phyloP scores from a whole-genome alignment of 2,329 filamentous ascomycete genomes.

The Diaporthe vaccinii region DNA sequence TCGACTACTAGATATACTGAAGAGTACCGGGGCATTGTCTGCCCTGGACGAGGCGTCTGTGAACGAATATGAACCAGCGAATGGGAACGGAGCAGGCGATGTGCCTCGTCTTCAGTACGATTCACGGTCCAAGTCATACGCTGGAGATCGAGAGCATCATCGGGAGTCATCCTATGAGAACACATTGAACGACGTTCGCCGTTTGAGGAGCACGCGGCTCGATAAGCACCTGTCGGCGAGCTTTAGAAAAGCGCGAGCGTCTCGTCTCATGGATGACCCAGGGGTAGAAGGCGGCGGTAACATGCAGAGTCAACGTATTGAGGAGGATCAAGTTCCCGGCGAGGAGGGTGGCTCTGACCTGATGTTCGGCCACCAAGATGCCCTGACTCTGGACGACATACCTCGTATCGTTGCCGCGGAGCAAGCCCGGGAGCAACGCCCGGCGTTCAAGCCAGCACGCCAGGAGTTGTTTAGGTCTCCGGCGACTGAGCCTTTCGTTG shows the following conservation, averaged over 20 bases:
- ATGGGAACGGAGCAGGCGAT: slow-evolving; percentile 67
- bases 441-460: slow-evolving; percentile 78
- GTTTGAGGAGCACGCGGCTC: slow-evolving; percentile 90
- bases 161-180: slow-evolving; percentile 90
- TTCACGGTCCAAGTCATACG: slow-evolving; percentile 80
- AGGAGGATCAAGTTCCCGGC: slow-evolving; percentile 81
- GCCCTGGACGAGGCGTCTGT: slow-evolving; percentile 80
- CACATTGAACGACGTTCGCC: slow-evolving; percentile 93
- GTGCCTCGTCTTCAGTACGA: slow-evolving; percentile 72
- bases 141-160: slow-evolving; percentile 72
- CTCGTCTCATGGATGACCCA: slow-evolving; percentile 91
- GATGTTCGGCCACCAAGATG: slow-evolving; percentile 91
- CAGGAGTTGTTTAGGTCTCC: slow-evolving; percentile 74
- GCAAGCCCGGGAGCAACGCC: slow-evolving; percentile 90
- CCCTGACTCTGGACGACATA: slow-evolving; percentile 94
- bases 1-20: slow-evolving; percentile 86
- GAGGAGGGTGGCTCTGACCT: slow-evolving; percentile 80
- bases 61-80: slow-evolving; percentile 75
- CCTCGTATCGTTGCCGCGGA: slow-evolving; percentile 95
- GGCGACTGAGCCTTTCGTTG: slow-evolving; percentile 72
- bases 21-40: slow-evolving; percentile 84
- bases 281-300: slow-evolving; percentile 72
- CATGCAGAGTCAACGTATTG: slow-evolving; percentile 77
- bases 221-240: slow-evolving; percentile 96
- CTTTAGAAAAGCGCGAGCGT: slow-evolving; percentile 89